Conservation (phyloP, 306 rosid genomes). For the Lablab purpureus region DNA sequence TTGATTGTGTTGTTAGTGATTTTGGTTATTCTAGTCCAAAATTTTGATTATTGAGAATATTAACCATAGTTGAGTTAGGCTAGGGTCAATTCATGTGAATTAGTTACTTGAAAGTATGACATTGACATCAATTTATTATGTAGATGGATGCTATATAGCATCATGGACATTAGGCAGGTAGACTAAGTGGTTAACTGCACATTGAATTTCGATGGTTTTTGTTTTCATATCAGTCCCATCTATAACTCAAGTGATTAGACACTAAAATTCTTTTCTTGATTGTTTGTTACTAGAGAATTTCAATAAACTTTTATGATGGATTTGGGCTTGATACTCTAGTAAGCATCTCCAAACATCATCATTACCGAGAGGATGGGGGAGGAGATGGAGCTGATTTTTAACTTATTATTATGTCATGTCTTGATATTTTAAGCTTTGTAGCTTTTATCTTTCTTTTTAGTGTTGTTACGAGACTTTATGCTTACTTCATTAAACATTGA, state of each 20-base stretch:
- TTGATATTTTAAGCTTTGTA: background rate
- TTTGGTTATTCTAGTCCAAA: background rate
- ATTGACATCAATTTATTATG: background rate
- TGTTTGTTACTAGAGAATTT: constrained; percentile 1
- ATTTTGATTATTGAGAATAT: background rate
- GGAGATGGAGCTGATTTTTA: background rate
- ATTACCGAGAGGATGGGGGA: background rate
- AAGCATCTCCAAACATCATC: background rate
- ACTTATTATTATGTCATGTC: background rate
- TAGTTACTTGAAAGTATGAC: background rate
- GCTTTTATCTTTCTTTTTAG: background rate
- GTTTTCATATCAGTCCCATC: background rate
- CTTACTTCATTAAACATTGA: background rate
- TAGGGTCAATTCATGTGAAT: background rate
- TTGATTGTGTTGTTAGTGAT: background rate
- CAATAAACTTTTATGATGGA: background rate
- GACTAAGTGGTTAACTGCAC: background rate
- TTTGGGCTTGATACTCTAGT: background rate
- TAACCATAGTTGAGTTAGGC: background rate
- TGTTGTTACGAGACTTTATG: background rate
- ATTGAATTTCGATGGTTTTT: background rate
- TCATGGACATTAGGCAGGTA: background rate
- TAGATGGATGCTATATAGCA: background rate
- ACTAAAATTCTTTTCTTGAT: background rate
- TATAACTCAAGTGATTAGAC: background rate